Evolutionary conservation across 73 alveolate species (phyloP).

Genomic region (Paramecium biaurelia): DNA sequence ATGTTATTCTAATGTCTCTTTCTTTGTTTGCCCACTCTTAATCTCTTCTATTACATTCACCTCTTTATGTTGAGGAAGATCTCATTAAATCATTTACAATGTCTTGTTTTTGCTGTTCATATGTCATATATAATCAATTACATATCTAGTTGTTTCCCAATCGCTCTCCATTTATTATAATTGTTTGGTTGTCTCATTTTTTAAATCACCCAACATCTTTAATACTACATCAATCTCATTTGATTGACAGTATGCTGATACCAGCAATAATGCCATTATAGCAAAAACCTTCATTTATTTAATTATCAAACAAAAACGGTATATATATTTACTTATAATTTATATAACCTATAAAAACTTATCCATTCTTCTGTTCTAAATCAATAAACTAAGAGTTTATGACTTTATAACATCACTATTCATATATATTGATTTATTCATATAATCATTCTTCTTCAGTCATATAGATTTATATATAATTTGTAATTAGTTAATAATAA

Average conservation of each 20-base stretch:
- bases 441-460: background rate
- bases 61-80: slow-evolving; percentile 42
- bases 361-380: background rate
- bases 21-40: slow-evolving; percentile 1
- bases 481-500: too few relatives aligned
- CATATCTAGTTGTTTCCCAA: background rate
- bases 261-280: background rate
- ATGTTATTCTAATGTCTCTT: slow-evolving; percentile 1
- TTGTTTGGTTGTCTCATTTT: background rate
- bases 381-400: background rate
- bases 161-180: background rate
- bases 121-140: background rate
- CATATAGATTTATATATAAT: too few relatives aligned
- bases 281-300: background rate
- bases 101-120: background rate
- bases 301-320: slow-evolving; percentile 23
- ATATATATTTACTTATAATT: slow-evolving; percentile 1
- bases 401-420: background rate
- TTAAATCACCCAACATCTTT: background rate
- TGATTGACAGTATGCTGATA: background rate
- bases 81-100: background rate
- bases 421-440: background rate
- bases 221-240: slow-evolving; percentile 35
- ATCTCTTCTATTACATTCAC: slow-evolving; percentile 29
- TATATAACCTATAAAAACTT: background rate